phyloP scores from a whole-genome alignment of 139 green algal species.

The Medakamo hakoo region DNA sequence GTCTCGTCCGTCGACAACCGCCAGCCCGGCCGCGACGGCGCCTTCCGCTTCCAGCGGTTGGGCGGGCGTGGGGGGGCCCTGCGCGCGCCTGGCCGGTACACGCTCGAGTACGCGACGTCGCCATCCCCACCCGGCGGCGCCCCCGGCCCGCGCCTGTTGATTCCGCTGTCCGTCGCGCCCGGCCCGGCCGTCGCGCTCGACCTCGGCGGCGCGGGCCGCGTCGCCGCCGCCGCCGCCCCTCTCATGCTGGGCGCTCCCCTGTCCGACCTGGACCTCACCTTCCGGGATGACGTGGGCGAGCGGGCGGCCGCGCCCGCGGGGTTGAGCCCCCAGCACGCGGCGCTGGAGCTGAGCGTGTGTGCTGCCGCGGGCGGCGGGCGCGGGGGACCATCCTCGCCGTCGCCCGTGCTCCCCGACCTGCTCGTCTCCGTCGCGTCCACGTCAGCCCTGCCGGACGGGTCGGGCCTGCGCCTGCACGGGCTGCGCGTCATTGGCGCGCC shows the following conservation, averaged over 20 bases:
- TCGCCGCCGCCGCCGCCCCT: constrained; percentile 11
- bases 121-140: constrained; percentile 20
- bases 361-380: too few species aligned
- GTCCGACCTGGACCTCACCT: constrained; percentile 27
- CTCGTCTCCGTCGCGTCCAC: too few species aligned
- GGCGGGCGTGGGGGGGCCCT: constrained; percentile 20
- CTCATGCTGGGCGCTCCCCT: constrained; percentile 43
- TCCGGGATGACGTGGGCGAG: constrained; percentile 37
- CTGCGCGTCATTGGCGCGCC: constrained; percentile 10
- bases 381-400: too few species aligned
- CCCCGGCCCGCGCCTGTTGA: constrained; percentile 4
- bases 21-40: constrained; percentile 24
- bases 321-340: too few species aligned
- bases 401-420: not conserved
- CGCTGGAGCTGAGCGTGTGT: too few species aligned
- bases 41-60: constrained; percentile 42
- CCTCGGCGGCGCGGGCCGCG: constrained; percentile 31
- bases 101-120: constrained; percentile 33
- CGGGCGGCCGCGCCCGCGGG: constrained; percentile 5
- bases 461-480: not conserved
- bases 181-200: constrained; percentile 18
- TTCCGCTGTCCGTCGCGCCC: constrained; percentile 21
- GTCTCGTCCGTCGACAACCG: constrained; percentile 31
- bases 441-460: not conserved
- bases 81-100: constrained; percentile 21